Percentiles rank a stretch among this genome's conserved stretches.
Conservation (phyloP, 2,329 filamentous ascomycete genomes). For the Verticillium nubilum region DNA sequence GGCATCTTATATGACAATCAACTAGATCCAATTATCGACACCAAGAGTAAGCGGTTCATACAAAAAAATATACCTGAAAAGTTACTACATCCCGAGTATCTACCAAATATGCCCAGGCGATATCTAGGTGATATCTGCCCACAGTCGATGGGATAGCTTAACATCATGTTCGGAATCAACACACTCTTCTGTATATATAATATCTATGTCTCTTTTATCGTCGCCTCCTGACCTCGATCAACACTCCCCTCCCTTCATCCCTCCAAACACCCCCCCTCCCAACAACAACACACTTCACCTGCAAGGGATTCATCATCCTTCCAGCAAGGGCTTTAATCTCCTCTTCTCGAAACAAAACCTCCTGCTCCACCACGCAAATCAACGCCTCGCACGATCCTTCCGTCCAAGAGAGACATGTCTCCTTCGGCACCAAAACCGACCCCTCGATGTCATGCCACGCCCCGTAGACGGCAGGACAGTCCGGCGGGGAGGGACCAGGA, state of each 20-base stretch:
- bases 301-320: slow-evolving; percentile 7
- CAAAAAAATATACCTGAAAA: too few relatives aligned
- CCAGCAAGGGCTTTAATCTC: background rate
- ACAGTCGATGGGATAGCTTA: too few relatives aligned
- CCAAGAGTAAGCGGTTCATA: too few relatives aligned
- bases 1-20: too few relatives aligned
- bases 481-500: background rate
- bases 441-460: background rate
- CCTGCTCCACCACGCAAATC: background rate
- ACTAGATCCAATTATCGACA: too few relatives aligned
- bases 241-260: background rate
- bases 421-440: background rate
- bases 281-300: slow-evolving; percentile 6
- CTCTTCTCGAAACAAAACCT: background rate
- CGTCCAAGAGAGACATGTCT: background rate
- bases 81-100: too few relatives aligned
- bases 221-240: background rate
- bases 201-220: background rate
- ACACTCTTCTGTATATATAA: background rate
- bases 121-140: too few relatives aligned
- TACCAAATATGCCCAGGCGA: too few relatives aligned
- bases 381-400: background rate
- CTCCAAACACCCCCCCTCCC: slow-evolving; percentile 3
- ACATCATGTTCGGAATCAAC: too few relatives aligned
- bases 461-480: background rate